Percentiles rank a stretch among this genome's conserved stretches.
Conservation (phyloP, 441 rosid species). For the Brassica balearica region DNA sequence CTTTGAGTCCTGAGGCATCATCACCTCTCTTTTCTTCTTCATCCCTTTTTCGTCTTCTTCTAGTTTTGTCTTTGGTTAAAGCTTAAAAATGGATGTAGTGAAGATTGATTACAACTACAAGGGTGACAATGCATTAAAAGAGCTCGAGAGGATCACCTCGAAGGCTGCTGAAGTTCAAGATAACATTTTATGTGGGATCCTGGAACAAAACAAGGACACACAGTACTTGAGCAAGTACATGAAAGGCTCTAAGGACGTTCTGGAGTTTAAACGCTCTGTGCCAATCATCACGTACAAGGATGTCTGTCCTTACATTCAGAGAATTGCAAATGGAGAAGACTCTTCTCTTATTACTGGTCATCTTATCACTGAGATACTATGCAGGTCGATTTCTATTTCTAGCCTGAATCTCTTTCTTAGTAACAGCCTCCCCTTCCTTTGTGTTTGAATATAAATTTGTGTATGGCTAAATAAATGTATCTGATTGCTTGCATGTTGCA, state of each 20-base stretch:
- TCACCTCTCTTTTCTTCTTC: slow-evolving; percentile 24
- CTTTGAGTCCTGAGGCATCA: slow-evolving; percentile 35
- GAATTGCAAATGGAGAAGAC: slow-evolving; percentile 86
- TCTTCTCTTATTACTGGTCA: slow-evolving; percentile 75
- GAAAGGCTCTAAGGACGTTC: slow-evolving; percentile 60
- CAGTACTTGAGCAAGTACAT: slow-evolving; percentile 75
- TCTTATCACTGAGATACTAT: slow-evolving; percentile 74
- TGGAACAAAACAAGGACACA: slow-evolving; percentile 61
- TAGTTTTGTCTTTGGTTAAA: slow-evolving; percentile 16
- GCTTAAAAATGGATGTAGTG: slow-evolving; percentile 59
- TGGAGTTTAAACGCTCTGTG: slow-evolving; percentile 61
- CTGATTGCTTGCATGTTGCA: slow-evolving; percentile 39
- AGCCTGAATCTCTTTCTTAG: slow-evolving; percentile 15
- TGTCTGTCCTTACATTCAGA: slow-evolving; percentile 74
- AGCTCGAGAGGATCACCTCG: slow-evolving; percentile 76
- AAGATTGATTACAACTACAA: slow-evolving; percentile 50
- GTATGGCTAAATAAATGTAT: slow-evolving; percentile 1
- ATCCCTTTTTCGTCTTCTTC: background rate
- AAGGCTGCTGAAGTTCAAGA: slow-evolving; percentile 72
- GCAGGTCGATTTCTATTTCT: slow-evolving; percentile 65
- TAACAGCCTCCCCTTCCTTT: background rate
- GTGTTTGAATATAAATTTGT: background rate
- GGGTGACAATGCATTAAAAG: slow-evolving; percentile 71
- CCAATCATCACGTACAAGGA: slow-evolving; percentile 78
- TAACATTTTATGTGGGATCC: slow-evolving; percentile 64